These are phyloP conservation scores for Panicum hallii DNA, from an alignment of 202 grass and related monocot genomes.

Conservation along the genomic window DNA sequence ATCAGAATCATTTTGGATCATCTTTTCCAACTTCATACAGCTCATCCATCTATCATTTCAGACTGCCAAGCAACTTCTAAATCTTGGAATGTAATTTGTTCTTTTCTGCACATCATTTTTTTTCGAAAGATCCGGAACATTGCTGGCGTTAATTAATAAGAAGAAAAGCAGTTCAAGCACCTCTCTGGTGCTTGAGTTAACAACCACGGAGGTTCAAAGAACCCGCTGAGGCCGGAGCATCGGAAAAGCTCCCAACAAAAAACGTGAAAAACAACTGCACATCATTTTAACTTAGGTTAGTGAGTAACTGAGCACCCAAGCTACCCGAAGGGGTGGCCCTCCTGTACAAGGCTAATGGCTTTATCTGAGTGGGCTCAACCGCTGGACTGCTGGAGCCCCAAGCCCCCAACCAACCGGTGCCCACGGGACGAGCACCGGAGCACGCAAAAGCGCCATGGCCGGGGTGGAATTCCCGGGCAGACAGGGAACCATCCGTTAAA, in stretches of 20 bases:
- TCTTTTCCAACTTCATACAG: background rate
- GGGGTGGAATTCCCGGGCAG: background rate
- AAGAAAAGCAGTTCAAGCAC: too few species aligned
- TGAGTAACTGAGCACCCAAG: background rate
- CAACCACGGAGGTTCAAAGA: too few species aligned
- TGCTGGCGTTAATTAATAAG: too few species aligned
- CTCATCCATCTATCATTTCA: background rate
- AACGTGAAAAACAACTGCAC: too few species aligned
- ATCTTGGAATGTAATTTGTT: background rate
- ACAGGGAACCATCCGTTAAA: conserved; percentile 11
- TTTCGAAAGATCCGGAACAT: too few species aligned
- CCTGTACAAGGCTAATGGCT: conserved; percentile 3
- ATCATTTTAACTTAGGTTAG: background rate
- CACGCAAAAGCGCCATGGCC: conserved; percentile 6
- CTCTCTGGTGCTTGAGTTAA: too few species aligned
- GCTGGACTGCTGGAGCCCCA: conserved; percentile 15
- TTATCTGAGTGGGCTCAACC: conserved; percentile 23
- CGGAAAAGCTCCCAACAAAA: too few species aligned
- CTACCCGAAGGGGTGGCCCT: background rate
- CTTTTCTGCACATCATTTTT: background rate
- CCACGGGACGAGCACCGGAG: conserved; percentile 34
- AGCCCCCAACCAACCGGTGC: conserved; percentile 31
- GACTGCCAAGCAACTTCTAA: background rate
- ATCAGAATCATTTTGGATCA: background rate
- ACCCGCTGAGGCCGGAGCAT: too few species aligned